Conservation (phyloP, 257 asterid species). For the Avicennia marina region DNA sequence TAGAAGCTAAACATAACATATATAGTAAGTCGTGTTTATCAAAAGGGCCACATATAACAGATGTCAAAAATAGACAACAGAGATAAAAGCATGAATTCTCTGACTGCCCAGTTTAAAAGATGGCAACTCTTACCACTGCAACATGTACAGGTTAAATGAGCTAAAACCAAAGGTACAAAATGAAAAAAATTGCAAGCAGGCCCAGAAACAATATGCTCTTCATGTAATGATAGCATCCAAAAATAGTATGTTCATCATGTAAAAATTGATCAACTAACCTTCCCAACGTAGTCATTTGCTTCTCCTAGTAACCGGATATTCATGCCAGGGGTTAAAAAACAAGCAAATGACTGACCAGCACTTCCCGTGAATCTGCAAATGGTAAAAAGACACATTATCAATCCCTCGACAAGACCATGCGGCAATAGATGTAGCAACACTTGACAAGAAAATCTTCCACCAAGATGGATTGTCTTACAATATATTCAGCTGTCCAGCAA, state of each 20-base stretch:
- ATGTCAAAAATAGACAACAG: too few relatives aligned
- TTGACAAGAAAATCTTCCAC: neutral
- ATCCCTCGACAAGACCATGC: constrained; percentile 6
- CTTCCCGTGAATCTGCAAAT: constrained; percentile 81
- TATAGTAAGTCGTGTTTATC: too few relatives aligned
- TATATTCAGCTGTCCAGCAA: constrained; percentile 89
- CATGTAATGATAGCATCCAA: too few relatives aligned
- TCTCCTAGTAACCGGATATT: constrained; percentile 88
- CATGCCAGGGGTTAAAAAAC: constrained; percentile 98
- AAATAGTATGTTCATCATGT: too few relatives aligned
- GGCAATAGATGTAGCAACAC: neutral
- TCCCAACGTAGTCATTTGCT: constrained; percentile 96
- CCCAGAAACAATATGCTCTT: too few relatives aligned
- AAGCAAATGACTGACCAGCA: constrained; percentile 95
- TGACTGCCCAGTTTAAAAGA: too few relatives aligned
- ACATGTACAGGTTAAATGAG: neutral
- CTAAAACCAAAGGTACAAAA: neutral
- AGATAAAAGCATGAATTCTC: too few relatives aligned
- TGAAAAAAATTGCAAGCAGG: too few relatives aligned
- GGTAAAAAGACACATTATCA: constrained; percentile 6
- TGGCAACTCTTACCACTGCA: too few relatives aligned
- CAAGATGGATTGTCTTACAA: constrained; percentile 36
- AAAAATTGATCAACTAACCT: constrained; percentile 42
- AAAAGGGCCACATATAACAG: too few relatives aligned
- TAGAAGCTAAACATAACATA: constrained; percentile 17